Conservation (phyloP, 331 rosid genomes). For the Pyrus hybrid region DNA sequence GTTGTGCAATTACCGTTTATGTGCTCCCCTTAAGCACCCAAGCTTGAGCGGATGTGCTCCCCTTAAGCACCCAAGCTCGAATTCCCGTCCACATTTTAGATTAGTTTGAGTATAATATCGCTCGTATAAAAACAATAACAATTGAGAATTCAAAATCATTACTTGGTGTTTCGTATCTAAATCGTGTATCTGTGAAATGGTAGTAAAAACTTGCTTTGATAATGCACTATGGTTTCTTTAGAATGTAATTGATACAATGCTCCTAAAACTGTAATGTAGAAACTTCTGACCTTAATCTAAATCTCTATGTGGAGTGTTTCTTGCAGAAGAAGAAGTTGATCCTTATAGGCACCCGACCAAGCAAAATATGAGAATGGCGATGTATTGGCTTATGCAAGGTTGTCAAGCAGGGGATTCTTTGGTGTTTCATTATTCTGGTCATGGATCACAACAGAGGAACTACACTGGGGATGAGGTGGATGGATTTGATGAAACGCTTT, state of each 20-base stretch:
- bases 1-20: not conserved
- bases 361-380: slow-evolving; percentile 31
- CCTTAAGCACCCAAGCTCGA: no score
- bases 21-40: no score
- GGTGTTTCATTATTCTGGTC: slow-evolving; percentile 43
- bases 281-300: not conserved
- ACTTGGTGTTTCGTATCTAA: not conserved
- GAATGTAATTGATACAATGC: not conserved
- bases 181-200: not conserved
- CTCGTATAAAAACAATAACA: no score
- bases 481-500: slow-evolving; percentile 42
- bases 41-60: no score
- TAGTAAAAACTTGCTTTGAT: not conserved
- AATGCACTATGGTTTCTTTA: not conserved
- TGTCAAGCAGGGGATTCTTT: slow-evolving; percentile 38
- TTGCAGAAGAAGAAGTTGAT: slow-evolving; percentile 37
- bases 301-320: not conserved
- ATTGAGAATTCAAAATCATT: not conserved
- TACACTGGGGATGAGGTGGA: slow-evolving; percentile 36
- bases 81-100: no score
- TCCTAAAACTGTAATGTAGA: not conserved
- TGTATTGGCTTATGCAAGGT: slow-evolving; percentile 36
- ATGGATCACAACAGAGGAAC: slow-evolving; percentile 37
- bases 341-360: slow-evolving; percentile 24
- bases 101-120: no score